Conservation (phyloP, 345 rosid species). For the Mercurialis annua region DNA sequence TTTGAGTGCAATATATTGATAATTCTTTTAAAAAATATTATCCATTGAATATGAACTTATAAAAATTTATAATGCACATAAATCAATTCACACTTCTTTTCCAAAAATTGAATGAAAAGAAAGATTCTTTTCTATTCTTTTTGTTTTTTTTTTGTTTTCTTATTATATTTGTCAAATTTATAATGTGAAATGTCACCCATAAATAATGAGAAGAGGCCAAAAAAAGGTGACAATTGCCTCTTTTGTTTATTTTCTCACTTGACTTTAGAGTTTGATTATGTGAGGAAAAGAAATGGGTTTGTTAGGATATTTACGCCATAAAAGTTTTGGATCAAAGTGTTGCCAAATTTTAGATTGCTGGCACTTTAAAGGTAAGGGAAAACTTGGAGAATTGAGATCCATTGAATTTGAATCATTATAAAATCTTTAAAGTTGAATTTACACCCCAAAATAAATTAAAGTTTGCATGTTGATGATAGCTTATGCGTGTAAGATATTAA, state of each 20-base stretch:
- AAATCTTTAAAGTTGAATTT: too few relatives aligned
- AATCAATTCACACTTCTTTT: not conserved
- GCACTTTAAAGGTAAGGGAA: not conserved
- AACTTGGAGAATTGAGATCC: too few relatives aligned
- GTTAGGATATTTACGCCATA: not conserved
- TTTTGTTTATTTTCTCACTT: not conserved
- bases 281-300: conserved; percentile 1
- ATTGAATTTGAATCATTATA: too few relatives aligned
- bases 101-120: not conserved
- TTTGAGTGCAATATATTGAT: too few relatives aligned
- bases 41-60: too few relatives aligned
- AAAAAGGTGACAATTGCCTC: not conserved
- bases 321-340: not conserved
- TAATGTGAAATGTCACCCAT: conserved; percentile 3
- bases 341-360: not conserved
- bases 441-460: not conserved
- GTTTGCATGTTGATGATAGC: not conserved
- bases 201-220: not conserved
- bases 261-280: not conserved
- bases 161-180: conserved; percentile 6
- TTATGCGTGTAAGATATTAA: conserved; percentile 7
- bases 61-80: too few relatives aligned
- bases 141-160: not conserved
- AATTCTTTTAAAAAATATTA: too few relatives aligned
- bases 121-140: too few relatives aligned